phyloP scores from a whole-genome alignment of 139 green algal species.

The Diplosphaera chodatii region DNA sequence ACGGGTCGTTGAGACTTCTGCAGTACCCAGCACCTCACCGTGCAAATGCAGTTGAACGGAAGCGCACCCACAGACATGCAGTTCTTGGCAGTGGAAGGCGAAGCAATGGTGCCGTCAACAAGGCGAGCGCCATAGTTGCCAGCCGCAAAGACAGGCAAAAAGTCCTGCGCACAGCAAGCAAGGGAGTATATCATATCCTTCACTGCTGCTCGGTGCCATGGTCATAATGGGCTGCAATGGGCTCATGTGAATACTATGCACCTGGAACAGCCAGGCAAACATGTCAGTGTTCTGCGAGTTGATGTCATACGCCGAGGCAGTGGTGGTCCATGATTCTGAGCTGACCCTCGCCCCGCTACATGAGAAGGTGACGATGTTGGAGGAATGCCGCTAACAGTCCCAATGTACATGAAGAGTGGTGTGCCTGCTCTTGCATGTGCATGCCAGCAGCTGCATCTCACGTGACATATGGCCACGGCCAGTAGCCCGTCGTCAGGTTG shows the following conservation, averaged over 20 bases:
- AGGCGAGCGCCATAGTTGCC: conserved; percentile 56
- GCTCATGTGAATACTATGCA: no score
- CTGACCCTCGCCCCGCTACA: conserved; percentile 58
- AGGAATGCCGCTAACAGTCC: neutral
- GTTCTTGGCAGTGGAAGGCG: conserved; percentile 80
- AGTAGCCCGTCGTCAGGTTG: conserved; percentile 69
- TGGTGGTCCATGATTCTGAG: conserved; percentile 83
- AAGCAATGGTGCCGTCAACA: conserved; percentile 60
- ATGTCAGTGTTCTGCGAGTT: conserved; percentile 49
- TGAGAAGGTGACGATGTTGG: neutral
- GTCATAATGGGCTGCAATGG: no score
- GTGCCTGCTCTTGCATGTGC: no score
- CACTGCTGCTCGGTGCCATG: no score
- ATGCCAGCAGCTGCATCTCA: no score
- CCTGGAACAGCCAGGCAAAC: conserved; percentile 41
- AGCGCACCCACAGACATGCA: conserved; percentile 64
- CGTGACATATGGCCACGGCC: conserved; percentile 44
- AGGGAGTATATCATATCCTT: no score
- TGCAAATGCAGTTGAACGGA: neutral
- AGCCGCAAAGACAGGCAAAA: conserved; percentile 48
- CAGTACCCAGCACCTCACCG: neutral
- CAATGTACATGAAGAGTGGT: no score
- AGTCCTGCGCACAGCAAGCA: no score
- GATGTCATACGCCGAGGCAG: conserved; percentile 57
- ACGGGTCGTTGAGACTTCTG: neutral